Base-by-base conservation (phyloP, 192 early-diverging fungal genomes). In the Coemansia sp. region DNA sequence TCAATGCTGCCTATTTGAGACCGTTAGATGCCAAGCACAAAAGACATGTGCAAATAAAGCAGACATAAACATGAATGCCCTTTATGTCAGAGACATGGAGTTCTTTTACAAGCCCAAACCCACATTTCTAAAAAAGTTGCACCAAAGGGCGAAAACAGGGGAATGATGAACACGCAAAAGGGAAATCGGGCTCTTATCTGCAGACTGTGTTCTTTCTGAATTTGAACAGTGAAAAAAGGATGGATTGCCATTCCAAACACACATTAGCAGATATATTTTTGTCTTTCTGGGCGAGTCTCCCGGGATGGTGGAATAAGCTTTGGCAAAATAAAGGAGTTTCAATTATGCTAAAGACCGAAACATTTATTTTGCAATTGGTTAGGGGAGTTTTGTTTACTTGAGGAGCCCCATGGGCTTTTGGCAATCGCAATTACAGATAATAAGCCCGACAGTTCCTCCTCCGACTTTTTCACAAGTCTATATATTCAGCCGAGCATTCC, bases 341-440 rank as follows among this genome's bases (percentile, higher is more conserved):
- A 45, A 45, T 45, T 45, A 45, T 45, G 41, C 41, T n/a, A 7
- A 45, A 45, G 41, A n/a, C 54, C 31, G n/a, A 57, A 12, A 2
- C 4, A 29, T 27, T 37, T 31, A 35, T 27, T 57, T 27, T 29
- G 26, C 54, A 14, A 27, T 57, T 29, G 26, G 5, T n/a, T 39
- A 14, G 37, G 21, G 14, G 19, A 5, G 29, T 6, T 26, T 59
- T 59, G 21, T 26, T 59, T 59, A 8, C 39, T 59, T 25, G 53
- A 12, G 31, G 17, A 64, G 52, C 45, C 45, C 7, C 21, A 21
- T 21, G 21, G 21, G 21, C 21, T 21, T 21, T 6, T 6, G 57
- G 23, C 43, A 61, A 61, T 61, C 60, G 19, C 60, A 66, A 67
- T 59, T 58, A 52, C 51, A 67, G 50, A 67, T 67, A 67, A 60